Conservation (phyloP, 768 basidiomycete genomes). For the Termitomyces sp. region DNA sequence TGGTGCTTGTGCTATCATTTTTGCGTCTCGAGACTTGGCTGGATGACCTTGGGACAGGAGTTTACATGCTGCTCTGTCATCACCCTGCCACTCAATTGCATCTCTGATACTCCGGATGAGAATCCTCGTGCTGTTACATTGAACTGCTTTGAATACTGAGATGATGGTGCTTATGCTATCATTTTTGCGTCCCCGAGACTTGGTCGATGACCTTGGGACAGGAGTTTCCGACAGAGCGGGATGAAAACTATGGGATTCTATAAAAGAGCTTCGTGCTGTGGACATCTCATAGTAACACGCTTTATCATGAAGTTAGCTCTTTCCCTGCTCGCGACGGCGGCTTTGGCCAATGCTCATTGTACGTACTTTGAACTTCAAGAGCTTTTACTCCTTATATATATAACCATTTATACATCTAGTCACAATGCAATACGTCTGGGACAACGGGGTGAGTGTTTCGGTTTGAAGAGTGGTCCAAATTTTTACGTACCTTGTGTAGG, state of each 20-base stretch:
- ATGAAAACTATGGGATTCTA: background rate
- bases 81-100: background rate
- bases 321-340: slow-evolving; percentile 24
- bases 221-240: background rate
- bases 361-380: background rate
- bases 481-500: slow-evolving; percentile 20
- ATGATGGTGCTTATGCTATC: background rate
- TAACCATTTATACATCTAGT: slow-evolving; percentile 23
- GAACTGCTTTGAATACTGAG: background rate
- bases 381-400: background rate
- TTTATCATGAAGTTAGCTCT: slow-evolving; percentile 31
- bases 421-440: slow-evolving; percentile 52
- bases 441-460: slow-evolving; percentile 34
- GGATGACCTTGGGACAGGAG: background rate
- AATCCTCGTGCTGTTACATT: background rate
- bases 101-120: background rate
- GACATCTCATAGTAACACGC: background rate
- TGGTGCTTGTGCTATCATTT: background rate
- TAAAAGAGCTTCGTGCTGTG: background rate
- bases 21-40: background rate
- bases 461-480: background rate
- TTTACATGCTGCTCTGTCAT: background rate
- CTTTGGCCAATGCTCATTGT: slow-evolving; percentile 33
- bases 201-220: background rate
- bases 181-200: background rate